These are phyloP conservation scores for Globisporangium yorkense DNA, from an alignment of 352 stramenopile species.

Conservation along the genomic window DNA sequence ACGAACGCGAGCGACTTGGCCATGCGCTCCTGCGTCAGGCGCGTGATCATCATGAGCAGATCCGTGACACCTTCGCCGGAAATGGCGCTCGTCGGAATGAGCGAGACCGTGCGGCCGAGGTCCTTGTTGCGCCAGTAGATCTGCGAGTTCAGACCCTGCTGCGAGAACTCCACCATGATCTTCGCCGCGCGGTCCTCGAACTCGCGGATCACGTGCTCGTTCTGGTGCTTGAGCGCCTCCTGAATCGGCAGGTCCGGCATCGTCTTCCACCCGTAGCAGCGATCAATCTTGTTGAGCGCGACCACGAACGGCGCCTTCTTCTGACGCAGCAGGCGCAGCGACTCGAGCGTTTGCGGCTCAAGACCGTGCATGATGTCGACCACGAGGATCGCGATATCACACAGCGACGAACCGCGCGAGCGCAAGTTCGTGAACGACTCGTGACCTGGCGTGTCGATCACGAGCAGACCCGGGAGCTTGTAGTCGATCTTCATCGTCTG, in stretches of 20 bases:
- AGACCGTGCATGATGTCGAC: slow-evolving; percentile 99
- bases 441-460: slow-evolving; percentile 99
- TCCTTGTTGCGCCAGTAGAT: slow-evolving; percentile 99
- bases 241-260: slow-evolving; percentile 93
- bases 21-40: slow-evolving; percentile 95
- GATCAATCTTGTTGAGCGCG: slow-evolving; percentile 99
- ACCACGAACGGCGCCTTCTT: slow-evolving; percentile 98
- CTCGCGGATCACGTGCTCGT: slow-evolving; percentile 93
- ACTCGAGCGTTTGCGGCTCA: slow-evolving; percentile 99
- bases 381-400: slow-evolving; percentile 99
- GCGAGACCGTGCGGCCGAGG: slow-evolving; percentile 92
- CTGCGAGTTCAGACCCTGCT: slow-evolving; percentile 98
- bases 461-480: slow-evolving; percentile 88
- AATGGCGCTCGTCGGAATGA: slow-evolving; percentile 98
- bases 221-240: slow-evolving; percentile 84
- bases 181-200: slow-evolving; percentile 93
- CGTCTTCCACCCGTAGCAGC: slow-evolving; percentile 98
- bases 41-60: slow-evolving; percentile 95
- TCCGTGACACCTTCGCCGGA: slow-evolving; percentile 98
- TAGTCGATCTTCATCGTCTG: slow-evolving; percentile 85
- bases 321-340: slow-evolving; percentile 94
- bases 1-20: slow-evolving; percentile 85
- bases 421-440: slow-evolving; percentile 99
- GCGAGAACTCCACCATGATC: slow-evolving; percentile 94
- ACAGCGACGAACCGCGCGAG: slow-evolving; percentile 94